Evolutionary conservation across 2,329 filamentous ascomycete species (phyloP).

Genomic region (Microcera coccophila): DNA sequence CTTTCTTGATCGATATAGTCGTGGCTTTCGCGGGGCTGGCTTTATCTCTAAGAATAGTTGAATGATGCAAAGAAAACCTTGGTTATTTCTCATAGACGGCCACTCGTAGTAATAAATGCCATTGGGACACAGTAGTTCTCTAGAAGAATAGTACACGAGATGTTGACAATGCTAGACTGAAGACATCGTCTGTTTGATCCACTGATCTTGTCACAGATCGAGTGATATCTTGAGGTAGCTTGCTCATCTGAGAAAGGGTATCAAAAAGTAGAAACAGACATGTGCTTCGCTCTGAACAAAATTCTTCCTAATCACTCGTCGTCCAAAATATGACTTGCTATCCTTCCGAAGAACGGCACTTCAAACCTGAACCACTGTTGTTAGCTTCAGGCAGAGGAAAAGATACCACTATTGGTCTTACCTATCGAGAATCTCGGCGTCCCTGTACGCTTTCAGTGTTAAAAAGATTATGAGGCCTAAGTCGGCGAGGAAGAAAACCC

Average conservation of each 20-base stretch:
- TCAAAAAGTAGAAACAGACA: slow-evolving; percentile 6
- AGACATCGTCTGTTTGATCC: no score
- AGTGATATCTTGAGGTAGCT: no score
- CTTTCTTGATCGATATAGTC: no score
- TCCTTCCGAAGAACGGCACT: slow-evolving; percentile 76
- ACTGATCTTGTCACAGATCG: no score
- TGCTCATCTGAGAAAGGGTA: slow-evolving; percentile 11
- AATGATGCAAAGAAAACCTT: no score
- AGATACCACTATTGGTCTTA: slow-evolving; percentile 28
- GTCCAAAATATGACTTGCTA: slow-evolving; percentile 87
- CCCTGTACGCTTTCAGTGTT: slow-evolving; percentile 74
- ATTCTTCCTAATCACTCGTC: slow-evolving; percentile 56
- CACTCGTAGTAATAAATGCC: no score
- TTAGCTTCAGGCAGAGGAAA: background rate
- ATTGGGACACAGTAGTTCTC: no score
- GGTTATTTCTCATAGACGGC: no score
- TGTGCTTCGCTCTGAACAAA: slow-evolving; percentile 3
- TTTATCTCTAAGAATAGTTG: no score
- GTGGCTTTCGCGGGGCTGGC: no score
- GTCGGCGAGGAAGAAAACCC: slow-evolving; percentile 75
- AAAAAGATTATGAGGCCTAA: slow-evolving; percentile 72
- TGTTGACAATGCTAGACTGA: no score
- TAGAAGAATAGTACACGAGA: no score
- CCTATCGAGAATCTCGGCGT: slow-evolving; percentile 67
- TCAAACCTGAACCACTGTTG: slow-evolving; percentile 58